These are phyloP conservation scores for Aspergillus costaricaensis DNA, from an alignment of 2,329 filamentous ascomycete species.

Conservation along the genomic window DNA sequence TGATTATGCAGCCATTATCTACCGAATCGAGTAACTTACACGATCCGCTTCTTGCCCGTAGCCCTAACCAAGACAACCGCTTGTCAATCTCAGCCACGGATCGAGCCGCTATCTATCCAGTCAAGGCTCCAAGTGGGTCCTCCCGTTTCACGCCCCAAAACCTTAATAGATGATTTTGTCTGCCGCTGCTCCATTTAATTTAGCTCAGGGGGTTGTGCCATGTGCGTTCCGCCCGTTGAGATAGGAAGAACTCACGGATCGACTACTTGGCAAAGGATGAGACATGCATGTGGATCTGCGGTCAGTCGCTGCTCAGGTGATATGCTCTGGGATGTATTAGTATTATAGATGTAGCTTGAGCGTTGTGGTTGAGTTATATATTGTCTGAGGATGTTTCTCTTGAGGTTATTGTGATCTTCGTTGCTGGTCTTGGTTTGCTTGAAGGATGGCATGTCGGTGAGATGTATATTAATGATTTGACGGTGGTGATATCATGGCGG, in stretches of 20 bases:
- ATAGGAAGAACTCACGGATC: background rate
- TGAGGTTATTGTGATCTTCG: slow-evolving; percentile 1
- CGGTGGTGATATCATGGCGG: background rate
- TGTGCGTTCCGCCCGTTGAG: background rate
- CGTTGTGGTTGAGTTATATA: background rate
- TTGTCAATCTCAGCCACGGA: background rate
- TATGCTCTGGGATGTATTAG: background rate
- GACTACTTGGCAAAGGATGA: background rate
- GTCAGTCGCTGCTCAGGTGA: background rate
- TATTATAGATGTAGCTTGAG: background rate
- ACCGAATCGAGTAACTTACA: background rate
- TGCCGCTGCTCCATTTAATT: background rate
- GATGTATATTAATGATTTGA: background rate
- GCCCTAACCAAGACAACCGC: background rate
- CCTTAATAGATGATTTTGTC: slow-evolving; percentile 8
- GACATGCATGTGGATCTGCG: background rate
- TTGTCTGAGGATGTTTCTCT: background rate
- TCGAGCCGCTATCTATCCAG: background rate
- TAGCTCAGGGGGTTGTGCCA: background rate
- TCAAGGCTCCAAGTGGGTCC: background rate
- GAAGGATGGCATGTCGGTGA: background rate
- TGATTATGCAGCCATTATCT: no score
- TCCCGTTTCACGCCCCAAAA: background rate
- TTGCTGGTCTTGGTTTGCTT: background rate
- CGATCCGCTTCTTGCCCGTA: background rate